Conservation (phyloP, 345 rosid genomes). For the Dipteronia dyeriana region DNA sequence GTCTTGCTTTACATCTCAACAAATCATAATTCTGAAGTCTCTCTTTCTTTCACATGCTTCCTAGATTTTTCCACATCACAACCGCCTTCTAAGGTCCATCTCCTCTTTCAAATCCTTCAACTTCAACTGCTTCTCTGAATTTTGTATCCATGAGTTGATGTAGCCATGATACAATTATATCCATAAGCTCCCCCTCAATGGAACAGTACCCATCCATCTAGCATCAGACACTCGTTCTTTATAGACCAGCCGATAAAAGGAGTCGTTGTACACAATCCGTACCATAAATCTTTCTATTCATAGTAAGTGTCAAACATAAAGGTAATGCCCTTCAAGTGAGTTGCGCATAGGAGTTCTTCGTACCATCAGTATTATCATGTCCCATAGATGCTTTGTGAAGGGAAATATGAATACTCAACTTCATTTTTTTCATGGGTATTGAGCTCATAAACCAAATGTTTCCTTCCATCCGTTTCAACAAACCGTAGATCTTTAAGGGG, state of each 20-base stretch:
- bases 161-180: constrained; percentile 41
- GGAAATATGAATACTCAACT: constrained; percentile 41
- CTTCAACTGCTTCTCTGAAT: constrained; percentile 31
- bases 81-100: constrained; percentile 33
- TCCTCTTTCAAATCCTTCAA: constrained; percentile 31
- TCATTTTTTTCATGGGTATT: constrained; percentile 33
- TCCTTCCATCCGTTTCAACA: constrained; percentile 31
- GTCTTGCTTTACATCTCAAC: constrained; percentile 42
- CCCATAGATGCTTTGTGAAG: constrained; percentile 42
- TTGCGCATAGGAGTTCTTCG: constrained; percentile 46
- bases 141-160: constrained; percentile 32
- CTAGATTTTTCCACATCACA: constrained; percentile 45
- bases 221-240: constrained; percentile 31
- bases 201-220: constrained; percentile 41
- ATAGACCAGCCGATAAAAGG: constrained; percentile 48
- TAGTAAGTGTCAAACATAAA: constrained; percentile 46
- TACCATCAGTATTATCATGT: constrained; percentile 24
- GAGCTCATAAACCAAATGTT: constrained; percentile 62
- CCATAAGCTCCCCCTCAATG: too few relatives aligned
- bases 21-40: constrained; percentile 32
- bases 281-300: constrained; percentile 43
- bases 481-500: constrained; percentile 45
- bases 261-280: constrained; percentile 32
- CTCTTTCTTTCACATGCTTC: constrained; percentile 39
- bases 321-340: constrained; percentile 37